Conservation (phyloP, 306 rosid species). For the Bauhinia variegata region DNA sequence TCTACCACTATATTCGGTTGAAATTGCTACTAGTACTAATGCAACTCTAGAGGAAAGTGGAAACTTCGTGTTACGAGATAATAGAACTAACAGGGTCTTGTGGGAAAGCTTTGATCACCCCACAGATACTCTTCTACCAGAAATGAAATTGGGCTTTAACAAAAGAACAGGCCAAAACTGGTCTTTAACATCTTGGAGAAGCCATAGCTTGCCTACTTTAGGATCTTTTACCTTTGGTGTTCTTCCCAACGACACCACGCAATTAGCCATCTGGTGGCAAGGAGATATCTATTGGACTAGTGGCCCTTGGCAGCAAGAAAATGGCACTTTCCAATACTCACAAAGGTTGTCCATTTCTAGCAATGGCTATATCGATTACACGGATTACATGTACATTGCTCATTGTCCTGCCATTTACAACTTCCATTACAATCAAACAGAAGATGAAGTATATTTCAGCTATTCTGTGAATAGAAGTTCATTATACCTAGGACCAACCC, state of each 20-base stretch:
- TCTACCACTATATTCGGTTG: conserved; percentile 16
- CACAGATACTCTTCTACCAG: conserved; percentile 36
- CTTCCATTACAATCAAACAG: not conserved
- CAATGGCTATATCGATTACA: too few relatives aligned
- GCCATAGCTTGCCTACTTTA: not conserved
- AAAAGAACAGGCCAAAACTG: conserved; percentile 28
- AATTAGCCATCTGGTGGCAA: conserved; percentile 30
- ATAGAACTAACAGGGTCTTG: conserved; percentile 30
- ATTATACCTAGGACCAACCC: not conserved
- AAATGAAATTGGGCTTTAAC: conserved; percentile 38
- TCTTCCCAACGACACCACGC: conserved; percentile 18
- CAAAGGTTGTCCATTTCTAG: not conserved
- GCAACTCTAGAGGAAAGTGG: conserved; percentile 30
- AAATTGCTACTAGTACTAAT: conserved; percentile 15
- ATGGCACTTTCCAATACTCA: not conserved
- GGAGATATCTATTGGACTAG: conserved; percentile 27
- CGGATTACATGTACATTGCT: too few relatives aligned
- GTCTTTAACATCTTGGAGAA: conserved; percentile 33
- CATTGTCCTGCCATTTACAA: too few relatives aligned
- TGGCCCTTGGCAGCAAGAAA: conserved; percentile 18
- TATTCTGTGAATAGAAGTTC: not conserved
- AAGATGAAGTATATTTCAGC: too few relatives aligned
- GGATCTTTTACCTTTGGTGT: conserved; percentile 4
- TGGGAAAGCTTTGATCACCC: not conserved
- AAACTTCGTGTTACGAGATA: conserved; percentile 31